These are phyloP conservation scores for Raffaelea albimanens DNA, from an alignment of 2,329 filamentous ascomycete genomes.

Conservation along the genomic window DNA sequence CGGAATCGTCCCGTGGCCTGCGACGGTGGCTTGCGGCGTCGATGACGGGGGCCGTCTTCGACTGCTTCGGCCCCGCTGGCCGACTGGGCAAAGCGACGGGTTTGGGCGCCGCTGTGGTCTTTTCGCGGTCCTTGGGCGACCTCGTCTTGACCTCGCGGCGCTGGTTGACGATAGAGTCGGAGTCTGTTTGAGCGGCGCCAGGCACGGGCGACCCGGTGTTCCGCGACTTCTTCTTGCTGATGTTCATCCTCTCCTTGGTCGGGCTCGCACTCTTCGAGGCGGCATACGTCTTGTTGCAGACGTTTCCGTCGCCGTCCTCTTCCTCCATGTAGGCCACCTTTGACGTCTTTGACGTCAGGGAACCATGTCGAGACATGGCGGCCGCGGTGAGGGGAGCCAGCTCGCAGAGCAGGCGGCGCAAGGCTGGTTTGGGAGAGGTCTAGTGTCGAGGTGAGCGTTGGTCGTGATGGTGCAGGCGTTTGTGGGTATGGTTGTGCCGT, in stretches of 20 bases:
- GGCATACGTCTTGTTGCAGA: conserved; percentile 35
- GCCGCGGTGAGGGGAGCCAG: background rate
- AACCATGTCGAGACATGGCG: conserved; percentile 29
- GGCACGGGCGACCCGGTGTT: conserved; percentile 29
- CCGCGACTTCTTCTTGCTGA: conserved; percentile 31
- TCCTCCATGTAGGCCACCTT: conserved; percentile 39
- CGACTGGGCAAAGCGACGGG: conserved; percentile 18
- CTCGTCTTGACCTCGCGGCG: conserved; percentile 22
- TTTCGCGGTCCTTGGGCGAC: conserved; percentile 18
- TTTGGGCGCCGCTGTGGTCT: conserved; percentile 16
- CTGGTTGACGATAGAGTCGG: conserved; percentile 33
- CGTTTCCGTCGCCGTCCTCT: conserved; percentile 37
- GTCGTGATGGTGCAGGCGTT: too few species aligned
- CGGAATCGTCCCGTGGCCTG: conserved; percentile 25
- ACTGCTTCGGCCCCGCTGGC: conserved; percentile 23
- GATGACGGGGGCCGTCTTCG: conserved; percentile 23
- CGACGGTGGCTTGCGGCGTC: conserved; percentile 15
- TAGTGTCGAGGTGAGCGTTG: background rate
- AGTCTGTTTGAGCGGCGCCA: conserved; percentile 27
- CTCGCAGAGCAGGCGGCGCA: background rate
- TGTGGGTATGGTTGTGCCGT: too few species aligned
- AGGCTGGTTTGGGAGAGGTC: background rate
- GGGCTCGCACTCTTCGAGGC: conserved; percentile 35
- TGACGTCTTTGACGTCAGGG: conserved; percentile 13
- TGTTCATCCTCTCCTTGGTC: conserved; percentile 41